Evolutionary conservation across 2,329 filamentous ascomycete genomes (phyloP).

Genomic region (Peltaster fructicola): DNA sequence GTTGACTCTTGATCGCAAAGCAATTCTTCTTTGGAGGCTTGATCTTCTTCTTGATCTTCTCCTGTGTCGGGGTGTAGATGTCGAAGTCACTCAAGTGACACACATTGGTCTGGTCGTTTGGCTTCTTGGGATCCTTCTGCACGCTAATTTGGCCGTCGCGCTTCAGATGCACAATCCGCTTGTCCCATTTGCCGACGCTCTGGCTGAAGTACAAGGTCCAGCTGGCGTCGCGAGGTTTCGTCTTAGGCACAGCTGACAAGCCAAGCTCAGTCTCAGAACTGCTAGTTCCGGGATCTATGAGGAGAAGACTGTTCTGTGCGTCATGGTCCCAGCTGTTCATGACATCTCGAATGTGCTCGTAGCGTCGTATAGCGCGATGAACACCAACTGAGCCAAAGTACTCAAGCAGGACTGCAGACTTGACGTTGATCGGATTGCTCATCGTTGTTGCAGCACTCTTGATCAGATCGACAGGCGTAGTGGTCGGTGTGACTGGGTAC

Average conservation of each 20-base stretch:
- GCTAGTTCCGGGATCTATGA: conserved; percentile 39
- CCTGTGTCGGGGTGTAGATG: conserved; percentile 60
- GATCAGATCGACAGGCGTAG: conserved; percentile 57
- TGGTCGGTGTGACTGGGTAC: conserved; percentile 57
- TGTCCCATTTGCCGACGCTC: conserved; percentile 71
- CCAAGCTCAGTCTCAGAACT: conserved; percentile 44
- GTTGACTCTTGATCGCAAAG: conserved; percentile 80
- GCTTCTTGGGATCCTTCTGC: conserved; percentile 49
- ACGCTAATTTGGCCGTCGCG: conserved; percentile 52
- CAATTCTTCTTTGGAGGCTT: conserved; percentile 73
- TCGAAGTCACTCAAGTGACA: conserved; percentile 88
- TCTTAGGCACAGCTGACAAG: conserved; percentile 42
- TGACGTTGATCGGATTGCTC: conserved; percentile 44
- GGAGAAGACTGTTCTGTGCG: conserved; percentile 53
- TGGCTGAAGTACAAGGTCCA: conserved; percentile 67
- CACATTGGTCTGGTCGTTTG: conserved; percentile 51
- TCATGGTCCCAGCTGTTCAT: conserved; percentile 88
- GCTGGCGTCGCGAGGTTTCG: conserved; percentile 47
- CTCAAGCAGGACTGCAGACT: conserved; percentile 57
- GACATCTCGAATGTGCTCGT: conserved; percentile 72
- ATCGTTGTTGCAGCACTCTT: conserved; percentile 46
- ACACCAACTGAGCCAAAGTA: conserved; percentile 58
- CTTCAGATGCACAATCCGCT: conserved; percentile 59
- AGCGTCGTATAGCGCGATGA: conserved; percentile 65
- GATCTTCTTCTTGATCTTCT: conserved; percentile 50